Percentiles rank a stretch among this genome's conserved stretches.
phyloP scores from a whole-genome alignment of 345 rosid genomes.

The Tarenaya hassleriana region DNA sequence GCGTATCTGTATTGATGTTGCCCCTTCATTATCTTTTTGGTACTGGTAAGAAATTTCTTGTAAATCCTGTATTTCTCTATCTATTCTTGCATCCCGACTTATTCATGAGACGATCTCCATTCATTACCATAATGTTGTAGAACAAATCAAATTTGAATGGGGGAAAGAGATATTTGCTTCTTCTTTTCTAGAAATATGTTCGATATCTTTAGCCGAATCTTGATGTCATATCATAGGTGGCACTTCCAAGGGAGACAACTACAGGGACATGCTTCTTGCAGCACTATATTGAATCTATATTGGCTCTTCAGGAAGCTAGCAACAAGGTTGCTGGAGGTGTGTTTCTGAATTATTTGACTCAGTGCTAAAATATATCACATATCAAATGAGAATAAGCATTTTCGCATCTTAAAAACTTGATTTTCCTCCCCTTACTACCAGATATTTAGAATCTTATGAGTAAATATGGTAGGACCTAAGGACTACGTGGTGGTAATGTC shows the following conservation, averaged over 20 bases:
- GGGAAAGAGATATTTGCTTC: slow-evolving; percentile 6
- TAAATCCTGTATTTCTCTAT: background rate
- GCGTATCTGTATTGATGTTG: too few species aligned
- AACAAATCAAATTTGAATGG: background rate
- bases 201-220: slow-evolving; percentile 8
- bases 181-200: background rate
- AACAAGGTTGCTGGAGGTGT: slow-evolving; percentile 52
- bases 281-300: slow-evolving; percentile 66
- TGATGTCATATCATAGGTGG: slow-evolving; percentile 48
- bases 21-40: too few species aligned
- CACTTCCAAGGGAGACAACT: slow-evolving; percentile 88
- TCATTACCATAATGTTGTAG: background rate
- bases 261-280: slow-evolving; percentile 84
- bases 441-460: slow-evolving; percentile 3
- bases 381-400: background rate
- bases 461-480: background rate
- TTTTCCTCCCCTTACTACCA: slow-evolving; percentile 1
- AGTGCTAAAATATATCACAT: background rate
- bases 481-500: background rate
- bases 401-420: too few species aligned
- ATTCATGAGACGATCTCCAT: too few species aligned
- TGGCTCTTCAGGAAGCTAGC: slow-evolving; percentile 91
- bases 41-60: too few species aligned
- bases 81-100: background rate
- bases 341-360: slow-evolving; percentile 13